phyloP scores from a whole-genome alignment of 208 protist species.

The Trichomonas gallinae region DNA sequence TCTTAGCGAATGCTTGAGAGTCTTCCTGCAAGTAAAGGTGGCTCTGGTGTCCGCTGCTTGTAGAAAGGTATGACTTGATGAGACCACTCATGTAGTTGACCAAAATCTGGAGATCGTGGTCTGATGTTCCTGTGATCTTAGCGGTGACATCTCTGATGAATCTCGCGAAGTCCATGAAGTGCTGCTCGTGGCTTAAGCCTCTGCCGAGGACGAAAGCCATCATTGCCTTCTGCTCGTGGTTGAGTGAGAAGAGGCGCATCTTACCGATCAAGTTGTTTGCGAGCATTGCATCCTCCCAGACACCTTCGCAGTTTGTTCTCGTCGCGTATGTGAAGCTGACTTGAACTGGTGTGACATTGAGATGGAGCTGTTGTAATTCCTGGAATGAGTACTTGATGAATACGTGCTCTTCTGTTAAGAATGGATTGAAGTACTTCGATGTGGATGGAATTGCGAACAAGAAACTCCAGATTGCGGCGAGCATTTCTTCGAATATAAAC shows the following conservation, averaged over 20 bases:
- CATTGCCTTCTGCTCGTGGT: neutral
- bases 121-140: neutral
- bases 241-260: neutral
- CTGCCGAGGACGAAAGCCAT: neutral
- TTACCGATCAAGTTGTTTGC: neutral
- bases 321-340: neutral
- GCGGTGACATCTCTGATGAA: neutral
- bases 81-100: neutral
- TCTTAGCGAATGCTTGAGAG: neutral
- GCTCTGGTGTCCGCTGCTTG: neutral
- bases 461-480: neutral
- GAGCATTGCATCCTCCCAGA: neutral
- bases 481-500: neutral
- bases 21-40: neutral
- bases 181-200: neutral
- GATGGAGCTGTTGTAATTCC: neutral
- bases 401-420: neutral
- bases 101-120: neutral
- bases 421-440: neutral
- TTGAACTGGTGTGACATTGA: neutral
- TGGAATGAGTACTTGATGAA: neutral
- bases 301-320: neutral
- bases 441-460: neutral
- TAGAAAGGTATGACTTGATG: neutral
- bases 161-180: neutral